Base-by-base conservation (phyloP, 2,329 filamentous ascomycete genomes). In the Xylariaceae sp. region DNA sequence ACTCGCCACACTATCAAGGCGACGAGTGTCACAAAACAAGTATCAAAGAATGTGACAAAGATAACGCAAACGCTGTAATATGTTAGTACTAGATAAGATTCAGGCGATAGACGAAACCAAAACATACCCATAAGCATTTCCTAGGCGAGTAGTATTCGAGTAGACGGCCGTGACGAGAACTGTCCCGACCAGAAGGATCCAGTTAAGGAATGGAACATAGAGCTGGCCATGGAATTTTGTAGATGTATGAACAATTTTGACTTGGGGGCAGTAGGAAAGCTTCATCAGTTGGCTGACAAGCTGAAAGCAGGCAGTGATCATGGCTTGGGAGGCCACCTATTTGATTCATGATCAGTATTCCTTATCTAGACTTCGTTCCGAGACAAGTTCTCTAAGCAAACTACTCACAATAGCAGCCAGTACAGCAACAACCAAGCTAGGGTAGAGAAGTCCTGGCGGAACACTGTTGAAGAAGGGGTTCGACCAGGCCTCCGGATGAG, bases 41-140 rank as follows among this genome's bases (percentile, higher is more conserved):
- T 90, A 47, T 85, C 86, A 61, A 91, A 83, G 63, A 90, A 89
- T 0, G 87, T 89, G 39, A 90, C 87, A 43, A 88, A 80, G 58
- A 90, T 89, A 62, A 91, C 87, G 57, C 87, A 91, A 7, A 89
- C 83, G 36, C 64, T 65, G 33, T 9, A 22, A 32, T 12, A 11
- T 11, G 22, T 49, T 6, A 48, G 45, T 15, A 31, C 36, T 42
- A 17, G 4, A 2, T 2, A 17, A 31, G 30, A 7, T 12, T 31
- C 18, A 19, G 5, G 5, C 15, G 12, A 18, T 0, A 6, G 27
- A 38, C 14, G 22, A 27, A 14, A 14, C 7, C 12, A 35, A 11
- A 11, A 42, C 56, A 38, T 58, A 66, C 63, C 87, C 86, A 58
- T 90, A 90, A 0, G 87, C 87, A 59, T 89, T 82, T 19, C 87